These are phyloP conservation scores for Nitzschia sp. DNA, from an alignment of 108 stramenopile genomes.

Conservation along the genomic window DNA sequence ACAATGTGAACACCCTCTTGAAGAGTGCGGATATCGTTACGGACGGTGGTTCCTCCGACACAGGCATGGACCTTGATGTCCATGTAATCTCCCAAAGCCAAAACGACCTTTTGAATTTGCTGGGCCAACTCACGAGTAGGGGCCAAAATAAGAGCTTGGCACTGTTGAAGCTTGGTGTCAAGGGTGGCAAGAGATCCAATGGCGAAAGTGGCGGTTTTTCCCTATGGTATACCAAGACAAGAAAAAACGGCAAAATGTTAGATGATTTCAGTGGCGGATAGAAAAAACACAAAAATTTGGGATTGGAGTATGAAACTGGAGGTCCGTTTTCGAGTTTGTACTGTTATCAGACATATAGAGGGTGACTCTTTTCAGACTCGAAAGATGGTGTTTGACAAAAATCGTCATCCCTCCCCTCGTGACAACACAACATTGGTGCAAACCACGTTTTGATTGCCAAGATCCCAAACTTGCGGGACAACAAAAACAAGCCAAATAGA, in stretches of 20 bases:
- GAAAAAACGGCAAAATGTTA: background rate
- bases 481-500: slow-evolving; percentile 8
- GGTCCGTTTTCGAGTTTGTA: slow-evolving; percentile 88
- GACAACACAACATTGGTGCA: background rate
- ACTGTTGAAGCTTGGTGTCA: slow-evolving; percentile 86
- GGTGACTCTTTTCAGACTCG: slow-evolving; percentile 97
- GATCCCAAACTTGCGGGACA: background rate
- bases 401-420: slow-evolving; percentile 68
- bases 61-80: slow-evolving; percentile 96
- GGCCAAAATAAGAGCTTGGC: slow-evolving; percentile 97
- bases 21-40: slow-evolving; percentile 98
- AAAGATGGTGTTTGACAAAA: slow-evolving; percentile 92
- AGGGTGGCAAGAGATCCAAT: slow-evolving; percentile 96
- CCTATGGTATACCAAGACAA: slow-evolving; percentile 46
- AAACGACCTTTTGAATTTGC: slow-evolving; percentile 99
- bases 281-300: background rate
- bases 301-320: slow-evolving; percentile 1
- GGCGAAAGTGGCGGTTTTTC: slow-evolving; percentile 99
- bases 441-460: background rate
- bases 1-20: slow-evolving; percentile 98
- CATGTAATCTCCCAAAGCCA: slow-evolving; percentile 99
- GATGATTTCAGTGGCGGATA: no score
- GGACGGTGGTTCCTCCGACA: slow-evolving; percentile 99
- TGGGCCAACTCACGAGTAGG: slow-evolving; percentile 99
- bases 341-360: slow-evolving; percentile 84